phyloP scores from a whole-genome alignment of 164 flowering plant species.

The Euptelea pleiosperma region DNA sequence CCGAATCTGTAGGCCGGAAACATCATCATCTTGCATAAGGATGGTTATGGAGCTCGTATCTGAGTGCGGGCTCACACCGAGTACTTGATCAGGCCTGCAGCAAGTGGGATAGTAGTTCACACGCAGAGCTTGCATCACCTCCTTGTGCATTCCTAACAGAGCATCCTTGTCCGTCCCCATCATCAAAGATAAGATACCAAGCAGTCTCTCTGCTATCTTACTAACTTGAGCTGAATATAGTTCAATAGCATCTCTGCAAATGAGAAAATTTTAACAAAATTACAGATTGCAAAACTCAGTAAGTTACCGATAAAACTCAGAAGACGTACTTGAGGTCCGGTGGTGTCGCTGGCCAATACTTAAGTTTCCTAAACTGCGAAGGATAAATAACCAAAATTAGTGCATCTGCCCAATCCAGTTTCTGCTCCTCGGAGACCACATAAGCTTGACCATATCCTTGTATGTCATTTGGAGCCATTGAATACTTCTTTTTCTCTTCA shows the following conservation, averaged over 20 bases:
- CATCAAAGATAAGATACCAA: constrained; percentile 16
- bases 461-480: constrained; percentile 23
- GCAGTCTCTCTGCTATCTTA: constrained; percentile 17
- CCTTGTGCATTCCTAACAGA: constrained; percentile 16
- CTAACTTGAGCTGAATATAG: constrained; percentile 22
- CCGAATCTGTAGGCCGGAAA: constrained; percentile 24
- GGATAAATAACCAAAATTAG: constrained; percentile 15
- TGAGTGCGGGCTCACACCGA: constrained; percentile 32
- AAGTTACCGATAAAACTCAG: background rate
- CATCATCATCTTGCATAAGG: constrained; percentile 31
- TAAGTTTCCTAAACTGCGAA: constrained; percentile 6
- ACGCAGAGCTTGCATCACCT: constrained; percentile 22
- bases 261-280: background rate
- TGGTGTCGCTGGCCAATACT: constrained; percentile 20
- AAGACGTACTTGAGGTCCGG: constrained; percentile 14
- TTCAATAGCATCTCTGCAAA: constrained; percentile 29
- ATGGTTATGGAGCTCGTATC: constrained; percentile 26
- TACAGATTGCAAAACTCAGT: background rate
- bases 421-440: constrained; percentile 22
- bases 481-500: constrained; percentile 20
- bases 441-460: constrained; percentile 28
- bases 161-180: constrained; percentile 21
- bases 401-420: constrained; percentile 23
- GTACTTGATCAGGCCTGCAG: constrained; percentile 23
- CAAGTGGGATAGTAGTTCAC: constrained; percentile 38